These are phyloP conservation scores for Pichia sp. DNA, from an alignment of 1,139 yeast genomes.

Conservation along the genomic window DNA sequence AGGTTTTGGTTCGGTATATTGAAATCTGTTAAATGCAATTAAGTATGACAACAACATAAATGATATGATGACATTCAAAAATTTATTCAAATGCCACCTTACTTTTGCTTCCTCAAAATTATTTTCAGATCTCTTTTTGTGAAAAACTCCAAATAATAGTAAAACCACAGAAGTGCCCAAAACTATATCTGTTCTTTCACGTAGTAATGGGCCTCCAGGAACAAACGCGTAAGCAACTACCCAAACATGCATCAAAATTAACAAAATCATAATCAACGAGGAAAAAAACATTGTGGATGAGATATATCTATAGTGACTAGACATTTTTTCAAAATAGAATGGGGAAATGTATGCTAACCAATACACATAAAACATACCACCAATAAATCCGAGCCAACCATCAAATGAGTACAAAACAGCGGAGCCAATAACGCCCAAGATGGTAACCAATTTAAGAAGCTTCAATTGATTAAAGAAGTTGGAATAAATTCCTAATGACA, in stretches of 20 bases:
- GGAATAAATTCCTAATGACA: conserved; percentile 49
- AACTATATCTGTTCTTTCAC: conserved; percentile 82
- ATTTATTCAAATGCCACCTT: conserved; percentile 5
- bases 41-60: conserved; percentile 24
- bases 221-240: conserved; percentile 97
- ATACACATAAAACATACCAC: conserved; percentile 59
- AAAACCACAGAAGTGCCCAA: conserved; percentile 44
- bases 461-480: conserved; percentile 27
- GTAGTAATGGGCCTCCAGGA: conserved; percentile 80
- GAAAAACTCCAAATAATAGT: conserved; percentile 30
- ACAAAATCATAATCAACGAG: conserved; percentile 44
- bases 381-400: conserved; percentile 81
- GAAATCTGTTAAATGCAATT: conserved; percentile 52
- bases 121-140: not conserved
- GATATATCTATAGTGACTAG: conserved; percentile 10
- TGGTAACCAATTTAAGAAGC: conserved; percentile 12
- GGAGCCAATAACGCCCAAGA: conserved; percentile 42
- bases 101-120: conserved; percentile 7
- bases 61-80: conserved; percentile 19
- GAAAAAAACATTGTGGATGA: conserved; percentile 34
- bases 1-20: conserved; percentile 54
- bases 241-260: conserved; percentile 85
- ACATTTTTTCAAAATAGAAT: conserved; percentile 35
- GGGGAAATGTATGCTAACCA: conserved; percentile 64
- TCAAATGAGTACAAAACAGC: conserved; percentile 38